Evolutionary conservation across 768 basidiomycete genomes (phyloP).

Genomic region (Trichaptum fuscoviolaceum): DNA sequence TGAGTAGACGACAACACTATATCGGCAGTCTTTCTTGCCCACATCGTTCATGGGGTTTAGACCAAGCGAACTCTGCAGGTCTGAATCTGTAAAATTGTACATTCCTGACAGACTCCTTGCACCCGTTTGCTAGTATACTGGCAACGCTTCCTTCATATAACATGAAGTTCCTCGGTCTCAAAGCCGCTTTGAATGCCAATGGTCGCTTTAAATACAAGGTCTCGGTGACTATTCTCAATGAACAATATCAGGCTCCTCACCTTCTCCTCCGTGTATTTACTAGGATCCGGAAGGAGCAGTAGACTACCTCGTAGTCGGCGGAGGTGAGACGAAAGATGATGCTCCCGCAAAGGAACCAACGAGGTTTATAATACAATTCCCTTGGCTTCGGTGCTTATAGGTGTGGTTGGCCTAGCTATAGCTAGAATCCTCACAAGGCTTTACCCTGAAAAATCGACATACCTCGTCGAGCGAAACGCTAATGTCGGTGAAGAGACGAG

Average conservation of each 20-base stretch:
- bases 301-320: constrained; percentile 86
- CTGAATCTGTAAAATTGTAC: not conserved
- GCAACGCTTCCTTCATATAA: not conserved
- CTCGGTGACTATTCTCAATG: constrained; percentile 3
- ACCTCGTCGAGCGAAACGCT: constrained; percentile 73
- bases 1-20: too few species aligned
- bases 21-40: too few species aligned
- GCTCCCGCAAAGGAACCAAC: not conserved
- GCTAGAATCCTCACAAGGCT: constrained; percentile 64
- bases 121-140: not conserved
- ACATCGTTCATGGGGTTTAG: too few species aligned
- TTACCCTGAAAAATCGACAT: constrained; percentile 66
- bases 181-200: constrained; percentile 55
- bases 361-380: not conserved
- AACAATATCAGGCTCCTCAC: not conserved
- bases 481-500: constrained; percentile 84
- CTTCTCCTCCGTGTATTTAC: constrained; percentile 4
- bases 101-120: not conserved
- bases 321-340: constrained; percentile 37
- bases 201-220: constrained; percentile 62
- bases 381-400: constrained; percentile 28
- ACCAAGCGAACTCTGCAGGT: too few species aligned
- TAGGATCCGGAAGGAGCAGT: constrained; percentile 65
- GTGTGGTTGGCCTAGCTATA: constrained; percentile 82
- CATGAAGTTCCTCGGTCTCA: constrained; percentile 44